Percentiles rank a stretch among this genome's conserved stretches.
phyloP scores from a whole-genome alignment of 2,329 filamentous ascomycete species.

The Calonectria hongkongensis region DNA sequence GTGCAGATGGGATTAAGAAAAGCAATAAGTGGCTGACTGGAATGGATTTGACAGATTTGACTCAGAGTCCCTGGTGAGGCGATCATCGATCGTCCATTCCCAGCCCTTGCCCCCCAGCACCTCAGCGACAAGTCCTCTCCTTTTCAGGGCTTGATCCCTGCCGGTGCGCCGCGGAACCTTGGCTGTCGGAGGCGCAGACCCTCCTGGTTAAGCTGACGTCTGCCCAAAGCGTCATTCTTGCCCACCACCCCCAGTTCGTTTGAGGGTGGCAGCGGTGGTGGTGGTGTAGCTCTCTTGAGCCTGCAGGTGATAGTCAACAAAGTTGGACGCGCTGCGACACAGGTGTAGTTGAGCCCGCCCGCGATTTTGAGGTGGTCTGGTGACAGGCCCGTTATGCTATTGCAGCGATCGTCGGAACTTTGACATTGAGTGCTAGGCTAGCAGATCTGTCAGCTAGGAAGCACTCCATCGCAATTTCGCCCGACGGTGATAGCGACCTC shows the following conservation, averaged over 20 bases:
- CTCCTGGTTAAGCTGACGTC: constrained; percentile 46
- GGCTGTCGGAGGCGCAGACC: constrained; percentile 45
- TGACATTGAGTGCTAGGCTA: constrained; percentile 26
- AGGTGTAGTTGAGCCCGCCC: constrained; percentile 19
- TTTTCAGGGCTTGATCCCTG: constrained; percentile 49
- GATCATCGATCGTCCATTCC: constrained; percentile 51
- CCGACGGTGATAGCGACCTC: constrained; percentile 40
- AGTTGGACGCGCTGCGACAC: constrained; percentile 48
- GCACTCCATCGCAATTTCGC: constrained; percentile 50
- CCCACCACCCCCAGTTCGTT: constrained; percentile 24
- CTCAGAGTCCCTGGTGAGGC: constrained; percentile 50
- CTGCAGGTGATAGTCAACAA: constrained; percentile 47
- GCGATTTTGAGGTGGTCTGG: constrained; percentile 34
- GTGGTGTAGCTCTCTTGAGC: constrained; percentile 24
- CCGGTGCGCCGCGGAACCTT: constrained; percentile 44
- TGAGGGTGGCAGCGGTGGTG: constrained; percentile 25
- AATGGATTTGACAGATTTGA: constrained; percentile 56
- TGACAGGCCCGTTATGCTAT: constrained; percentile 34
- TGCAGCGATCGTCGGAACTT: constrained; percentile 43
- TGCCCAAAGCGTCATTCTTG: constrained; percentile 29
- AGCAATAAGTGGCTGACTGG: constrained; percentile 52
- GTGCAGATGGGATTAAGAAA: constrained; percentile 46
- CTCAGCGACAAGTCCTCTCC: constrained; percentile 41
- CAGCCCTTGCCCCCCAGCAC: constrained; percentile 34
- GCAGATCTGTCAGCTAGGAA: constrained; percentile 38